Base-by-base conservation (phyloP, 306 rosid genomes). In the Prosopis cineraria region DNA sequence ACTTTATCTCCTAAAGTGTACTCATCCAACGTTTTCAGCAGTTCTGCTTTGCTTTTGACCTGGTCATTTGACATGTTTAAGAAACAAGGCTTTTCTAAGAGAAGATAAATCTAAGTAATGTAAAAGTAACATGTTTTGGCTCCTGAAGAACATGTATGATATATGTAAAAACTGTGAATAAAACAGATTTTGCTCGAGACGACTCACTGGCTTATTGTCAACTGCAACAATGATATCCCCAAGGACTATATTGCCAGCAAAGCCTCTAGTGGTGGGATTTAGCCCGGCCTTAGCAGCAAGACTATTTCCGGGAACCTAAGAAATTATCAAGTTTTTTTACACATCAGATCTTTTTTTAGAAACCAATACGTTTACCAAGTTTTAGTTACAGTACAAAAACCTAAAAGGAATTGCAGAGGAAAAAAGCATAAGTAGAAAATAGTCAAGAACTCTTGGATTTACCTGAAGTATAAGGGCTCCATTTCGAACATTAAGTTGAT, bases 401-500 rank as follows among this genome's bases (percentile, higher is more conserved):
- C 22, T 29, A 0, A 29, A 33, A 62, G 37, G 33, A 79, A 70
- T 13, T 68, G 50, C 56, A 36, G 39, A 30, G 24, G 41, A 53
- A 5, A 72, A 72, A 50, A 24, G 1, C 3, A 31, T 10, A 52
- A 34, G 66, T 64, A 8, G 0, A 39, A 39, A 8, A 17, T 34
- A 31, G 22, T 40, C 30, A 10, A 37, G 48, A 58, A 37, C 44
- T 73, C 9, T 33, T 59, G 43, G n/a, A 59, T 27, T 70, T 83
- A 89, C 98, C 98, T 58, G 85, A 34, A 95, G 87, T 78, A 95
- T 29, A 70, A 95, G 98, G 68, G 98, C 98, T 76, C 98, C 98
- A 56, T 89, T 87, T 80, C 96, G 89, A 87, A 93, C 96, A 52
- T 89, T 95, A 60, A 95, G 98, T 85, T 91, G 98, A 85, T 79